phyloP scores from a whole-genome alignment of 2,329 filamentous ascomycete genomes.

The Phaeosphaeria sp. region DNA sequence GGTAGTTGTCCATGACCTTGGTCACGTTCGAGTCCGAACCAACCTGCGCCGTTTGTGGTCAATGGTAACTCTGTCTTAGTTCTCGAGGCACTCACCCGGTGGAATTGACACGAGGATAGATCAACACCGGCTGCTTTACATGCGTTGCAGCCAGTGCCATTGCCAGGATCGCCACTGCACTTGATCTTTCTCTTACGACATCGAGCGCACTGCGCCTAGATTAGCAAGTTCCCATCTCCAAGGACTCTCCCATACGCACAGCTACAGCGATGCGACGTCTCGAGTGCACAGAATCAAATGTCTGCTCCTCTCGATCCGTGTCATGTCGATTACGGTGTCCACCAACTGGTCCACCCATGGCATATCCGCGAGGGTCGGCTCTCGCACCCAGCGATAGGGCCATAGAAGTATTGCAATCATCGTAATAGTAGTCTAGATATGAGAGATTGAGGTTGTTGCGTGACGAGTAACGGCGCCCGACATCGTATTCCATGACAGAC shows the following conservation, averaged over 20 bases:
- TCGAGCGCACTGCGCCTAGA: constrained; percentile 72
- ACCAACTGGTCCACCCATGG: constrained; percentile 29
- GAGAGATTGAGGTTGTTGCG: constrained; percentile 16
- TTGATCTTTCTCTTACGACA: constrained; percentile 95
- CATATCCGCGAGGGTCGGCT: constrained; percentile 33
- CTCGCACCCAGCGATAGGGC: constrained; percentile 24
- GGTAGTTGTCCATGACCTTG: constrained; percentile 29
- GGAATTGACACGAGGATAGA: constrained; percentile 71
- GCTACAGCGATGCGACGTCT: constrained; percentile 59
- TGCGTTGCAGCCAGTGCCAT: constrained; percentile 79
- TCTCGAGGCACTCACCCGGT: constrained; percentile 65
- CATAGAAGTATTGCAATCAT: constrained; percentile 31
- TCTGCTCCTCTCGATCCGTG: constrained; percentile 24
- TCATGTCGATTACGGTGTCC: constrained; percentile 14
- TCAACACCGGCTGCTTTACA: constrained; percentile 77
- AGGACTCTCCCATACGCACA: constrained; percentile 28
- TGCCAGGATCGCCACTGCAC: constrained; percentile 83
- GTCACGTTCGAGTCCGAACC: constrained; percentile 35
- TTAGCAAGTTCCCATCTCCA: constrained; percentile 1
- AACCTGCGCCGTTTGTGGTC: constrained; percentile 27
- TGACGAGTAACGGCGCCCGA: constrained; percentile 20
- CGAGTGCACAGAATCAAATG: constrained; percentile 45
- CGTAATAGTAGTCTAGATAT: constrained; percentile 26
- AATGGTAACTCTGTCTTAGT: constrained; percentile 5
- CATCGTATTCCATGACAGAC: constrained; percentile 22